A percentile compares a stretch with the other conserved stretches of the same genome.
Conservation (phyloP, 192 early-diverging fungal species). For the Geranomyces variabilis region DNA sequence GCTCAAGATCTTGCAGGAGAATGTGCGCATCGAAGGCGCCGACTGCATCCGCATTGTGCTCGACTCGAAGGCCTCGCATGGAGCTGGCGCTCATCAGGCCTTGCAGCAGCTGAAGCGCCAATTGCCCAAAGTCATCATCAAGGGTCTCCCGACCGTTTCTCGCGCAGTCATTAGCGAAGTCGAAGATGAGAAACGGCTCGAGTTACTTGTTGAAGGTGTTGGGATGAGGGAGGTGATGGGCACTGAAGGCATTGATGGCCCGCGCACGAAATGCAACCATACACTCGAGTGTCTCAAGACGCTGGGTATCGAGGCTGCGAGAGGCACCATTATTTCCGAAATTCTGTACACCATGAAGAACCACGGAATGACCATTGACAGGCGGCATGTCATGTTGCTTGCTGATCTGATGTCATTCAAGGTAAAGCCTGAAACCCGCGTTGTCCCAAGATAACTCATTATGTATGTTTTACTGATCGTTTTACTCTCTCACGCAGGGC, state of each 20-base stretch:
- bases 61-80: constrained; percentile 41
- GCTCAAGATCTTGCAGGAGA: constrained; percentile 79
- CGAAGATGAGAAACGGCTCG: constrained; percentile 54
- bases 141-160: constrained; percentile 79
- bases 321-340: constrained; percentile 87
- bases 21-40: constrained; percentile 44
- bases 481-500: constrained; percentile 55
- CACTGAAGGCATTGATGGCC: constrained; percentile 72
- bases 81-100: constrained; percentile 66
- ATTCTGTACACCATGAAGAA: constrained; percentile 81
- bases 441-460: no score
- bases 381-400: constrained; percentile 93
- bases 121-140: constrained; percentile 84
- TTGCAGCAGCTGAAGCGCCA: constrained; percentile 84
- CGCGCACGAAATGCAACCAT: constrained; percentile 75
- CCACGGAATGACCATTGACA: constrained; percentile 95
- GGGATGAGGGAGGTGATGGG: constrained; percentile 93
- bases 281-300: constrained; percentile 89
- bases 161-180: constrained; percentile 85
- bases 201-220: constrained; percentile 90
- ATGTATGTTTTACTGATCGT: no score
- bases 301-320: constrained; percentile 96
- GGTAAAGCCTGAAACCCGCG: constrained; percentile 49
- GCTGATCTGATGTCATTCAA: constrained; percentile 98
- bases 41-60: constrained; percentile 43